Evolutionary conservation across 2,329 filamentous ascomycete genomes (phyloP).

Genomic region (Penicillium freii): DNA sequence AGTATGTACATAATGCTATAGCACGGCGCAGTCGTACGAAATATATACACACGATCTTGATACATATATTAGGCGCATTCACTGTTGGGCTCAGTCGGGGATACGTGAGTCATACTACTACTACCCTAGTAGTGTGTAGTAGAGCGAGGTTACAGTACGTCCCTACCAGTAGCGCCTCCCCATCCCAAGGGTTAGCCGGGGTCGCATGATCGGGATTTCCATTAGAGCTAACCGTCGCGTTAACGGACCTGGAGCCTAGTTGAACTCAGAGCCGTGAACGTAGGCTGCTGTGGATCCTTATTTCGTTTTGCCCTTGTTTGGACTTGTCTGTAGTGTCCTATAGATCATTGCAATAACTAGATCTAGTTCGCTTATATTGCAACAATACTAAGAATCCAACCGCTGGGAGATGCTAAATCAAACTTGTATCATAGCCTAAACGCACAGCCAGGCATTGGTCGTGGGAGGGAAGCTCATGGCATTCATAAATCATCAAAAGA

Average conservation of each 20-base stretch:
- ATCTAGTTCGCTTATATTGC: neutral
- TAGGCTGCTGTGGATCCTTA: too few relatives aligned
- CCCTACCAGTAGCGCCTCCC: too few relatives aligned
- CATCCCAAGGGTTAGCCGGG: too few relatives aligned
- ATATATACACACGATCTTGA: neutral
- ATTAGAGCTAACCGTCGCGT: too few relatives aligned
- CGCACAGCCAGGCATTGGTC: neutral
- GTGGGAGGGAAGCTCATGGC: constrained; percentile 5
- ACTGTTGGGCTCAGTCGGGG: neutral
- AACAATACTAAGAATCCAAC: neutral
- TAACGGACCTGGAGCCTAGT: neutral
- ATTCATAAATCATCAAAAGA: constrained; percentile 13
- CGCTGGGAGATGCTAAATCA: constrained; percentile 1
- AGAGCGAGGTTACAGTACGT: too few relatives aligned
- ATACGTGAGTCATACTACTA: neutral
- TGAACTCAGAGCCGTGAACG: neutral
- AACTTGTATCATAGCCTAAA: constrained; percentile 8
- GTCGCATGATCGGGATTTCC: too few relatives aligned
- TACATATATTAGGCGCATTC: too few relatives aligned
- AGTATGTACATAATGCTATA: neutral
- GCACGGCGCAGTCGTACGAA: neutral
- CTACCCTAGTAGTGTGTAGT: too few relatives aligned
- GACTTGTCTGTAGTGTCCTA: neutral
- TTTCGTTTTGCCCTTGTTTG: too few relatives aligned
- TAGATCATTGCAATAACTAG: neutral